Conservation (phyloP, 2,329 filamentous ascomycete species). For the Drechslerella coelobrocha region DNA sequence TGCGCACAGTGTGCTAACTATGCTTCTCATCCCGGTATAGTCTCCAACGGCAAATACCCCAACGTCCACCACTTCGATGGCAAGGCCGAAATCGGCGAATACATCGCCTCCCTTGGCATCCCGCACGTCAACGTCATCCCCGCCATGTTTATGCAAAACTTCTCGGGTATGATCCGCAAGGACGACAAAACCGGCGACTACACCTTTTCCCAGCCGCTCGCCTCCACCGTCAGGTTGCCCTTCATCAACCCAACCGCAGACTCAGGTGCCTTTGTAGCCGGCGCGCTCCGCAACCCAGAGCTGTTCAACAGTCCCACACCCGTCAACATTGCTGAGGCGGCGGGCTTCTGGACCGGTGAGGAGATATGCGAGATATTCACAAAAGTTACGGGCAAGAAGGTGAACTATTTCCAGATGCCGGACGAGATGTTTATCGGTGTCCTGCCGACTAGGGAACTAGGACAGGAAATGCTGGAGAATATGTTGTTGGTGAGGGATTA, state of each 20-base stretch:
- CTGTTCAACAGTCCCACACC: conserved; percentile 32
- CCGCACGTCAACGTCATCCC: conserved; percentile 65
- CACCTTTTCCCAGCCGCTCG: conserved; percentile 40
- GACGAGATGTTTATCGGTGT: conserved; percentile 58
- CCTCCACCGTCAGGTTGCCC: conserved; percentile 57
- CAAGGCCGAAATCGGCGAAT: conserved; percentile 66
- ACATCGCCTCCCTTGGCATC: conserved; percentile 63
- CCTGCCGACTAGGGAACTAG: conserved; percentile 55
- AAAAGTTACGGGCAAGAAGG: conserved; percentile 45
- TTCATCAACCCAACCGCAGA: conserved; percentile 59
- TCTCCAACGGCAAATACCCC: conserved; percentile 53
- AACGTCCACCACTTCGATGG: conserved; percentile 64
- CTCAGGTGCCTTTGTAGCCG: conserved; percentile 60
- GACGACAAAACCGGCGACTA: conserved; percentile 45
- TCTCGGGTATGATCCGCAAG: conserved; percentile 51
- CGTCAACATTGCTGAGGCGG: conserved; percentile 29
- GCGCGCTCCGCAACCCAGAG: conserved; percentile 56
- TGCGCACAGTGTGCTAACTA: conserved; percentile 18
- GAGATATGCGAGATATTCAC: conserved; percentile 45
- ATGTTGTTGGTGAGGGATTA: conserved; percentile 60
- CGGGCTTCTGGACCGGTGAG: conserved; percentile 23
- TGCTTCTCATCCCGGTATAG: neutral
- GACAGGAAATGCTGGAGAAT: conserved; percentile 60
- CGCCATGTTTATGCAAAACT: conserved; percentile 66
- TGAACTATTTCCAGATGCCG: conserved; percentile 54